Conservation (phyloP, 352 stramenopile species). For the Phytopythium boreale region DNA sequence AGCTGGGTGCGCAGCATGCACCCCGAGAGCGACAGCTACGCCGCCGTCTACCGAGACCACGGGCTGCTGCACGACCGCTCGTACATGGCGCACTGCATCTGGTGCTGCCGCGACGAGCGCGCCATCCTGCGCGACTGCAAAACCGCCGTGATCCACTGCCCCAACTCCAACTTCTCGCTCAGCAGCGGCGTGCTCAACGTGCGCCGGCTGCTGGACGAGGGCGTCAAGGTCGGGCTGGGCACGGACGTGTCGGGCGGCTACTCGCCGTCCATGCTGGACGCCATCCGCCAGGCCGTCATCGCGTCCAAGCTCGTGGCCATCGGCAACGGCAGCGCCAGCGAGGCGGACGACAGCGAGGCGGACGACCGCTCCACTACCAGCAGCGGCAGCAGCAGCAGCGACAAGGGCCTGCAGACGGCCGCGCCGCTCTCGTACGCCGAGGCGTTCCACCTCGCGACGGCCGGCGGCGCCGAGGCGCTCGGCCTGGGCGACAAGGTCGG, state of each 20-base stretch:
- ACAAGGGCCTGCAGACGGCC: neutral
- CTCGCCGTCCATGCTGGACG: constrained; percentile 92
- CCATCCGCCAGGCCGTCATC: constrained; percentile 87
- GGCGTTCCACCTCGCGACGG: constrained; percentile 90
- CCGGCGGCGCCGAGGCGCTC: constrained; percentile 81
- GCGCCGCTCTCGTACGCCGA: constrained; percentile 65
- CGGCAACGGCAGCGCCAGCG: constrained; percentile 47
- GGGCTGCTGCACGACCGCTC: constrained; percentile 86
- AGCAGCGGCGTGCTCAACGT: constrained; percentile 86
- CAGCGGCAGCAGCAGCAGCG: constrained; percentile 2
- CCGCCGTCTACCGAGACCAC: constrained; percentile 76
- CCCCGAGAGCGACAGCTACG: constrained; percentile 77
- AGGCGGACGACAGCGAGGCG: constrained; percentile 26
- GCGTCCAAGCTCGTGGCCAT: constrained; percentile 85
- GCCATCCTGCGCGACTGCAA: constrained; percentile 56
- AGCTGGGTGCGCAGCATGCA: constrained; percentile 83
- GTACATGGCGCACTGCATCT: constrained; percentile 96
- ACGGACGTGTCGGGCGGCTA: constrained; percentile 95
- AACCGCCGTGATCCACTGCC: constrained; percentile 92
- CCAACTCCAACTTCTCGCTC: constrained; percentile 95
- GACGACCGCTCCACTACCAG: constrained; percentile 2
- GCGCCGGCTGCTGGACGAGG: constrained; percentile 61
- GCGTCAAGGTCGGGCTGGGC: constrained; percentile 90
- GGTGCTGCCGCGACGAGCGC: constrained; percentile 74
- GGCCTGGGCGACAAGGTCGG: constrained; percentile 79